Evolutionary conservation across 768 basidiomycete genomes (phyloP).

Genomic region (Sporobolomyces roseus): DNA sequence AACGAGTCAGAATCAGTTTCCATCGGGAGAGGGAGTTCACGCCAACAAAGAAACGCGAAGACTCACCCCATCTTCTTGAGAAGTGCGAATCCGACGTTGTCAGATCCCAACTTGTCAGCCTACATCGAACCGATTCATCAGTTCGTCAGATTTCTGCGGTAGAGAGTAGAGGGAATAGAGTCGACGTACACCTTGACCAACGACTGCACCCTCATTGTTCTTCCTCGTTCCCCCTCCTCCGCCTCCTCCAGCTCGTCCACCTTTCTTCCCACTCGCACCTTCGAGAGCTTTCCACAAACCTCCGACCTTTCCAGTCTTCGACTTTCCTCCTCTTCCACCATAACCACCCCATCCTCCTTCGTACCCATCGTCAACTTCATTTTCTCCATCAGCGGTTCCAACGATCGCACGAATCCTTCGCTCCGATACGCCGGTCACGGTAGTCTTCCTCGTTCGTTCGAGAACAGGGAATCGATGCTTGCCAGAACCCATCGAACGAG

Average conservation of each 20-base stretch:
- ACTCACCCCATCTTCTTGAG: constrained; percentile 73
- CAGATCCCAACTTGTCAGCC: constrained; percentile 71
- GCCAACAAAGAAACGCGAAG: no score
- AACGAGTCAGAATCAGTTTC: not conserved
- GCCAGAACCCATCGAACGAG: constrained; percentile 66
- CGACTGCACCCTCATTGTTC: constrained; percentile 39
- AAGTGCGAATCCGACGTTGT: constrained; percentile 83
- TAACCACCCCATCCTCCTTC: not conserved
- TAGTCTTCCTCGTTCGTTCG: constrained; percentile 62
- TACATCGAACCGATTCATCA: not conserved
- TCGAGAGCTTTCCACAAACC: constrained; percentile 44
- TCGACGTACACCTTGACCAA: constrained; percentile 30
- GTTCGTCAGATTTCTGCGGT: no score
- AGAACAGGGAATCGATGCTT: constrained; percentile 71
- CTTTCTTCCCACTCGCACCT: constrained; percentile 36
- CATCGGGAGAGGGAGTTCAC: not conserved
- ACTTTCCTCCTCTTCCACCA: constrained; percentile 26
- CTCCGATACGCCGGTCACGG: constrained; percentile 58
- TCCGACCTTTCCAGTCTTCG: constrained; percentile 46
- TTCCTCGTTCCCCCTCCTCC: constrained; percentile 31
- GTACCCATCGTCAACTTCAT: constrained; percentile 20
- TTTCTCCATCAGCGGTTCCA: constrained; percentile 47
- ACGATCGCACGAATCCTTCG: constrained; percentile 56
- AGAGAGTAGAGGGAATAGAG: not conserved
- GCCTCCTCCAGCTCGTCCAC: constrained; percentile 28